Conservation (phyloP, 108 stramenopile species). For the Pseudonitzschia multistriata region DNA sequence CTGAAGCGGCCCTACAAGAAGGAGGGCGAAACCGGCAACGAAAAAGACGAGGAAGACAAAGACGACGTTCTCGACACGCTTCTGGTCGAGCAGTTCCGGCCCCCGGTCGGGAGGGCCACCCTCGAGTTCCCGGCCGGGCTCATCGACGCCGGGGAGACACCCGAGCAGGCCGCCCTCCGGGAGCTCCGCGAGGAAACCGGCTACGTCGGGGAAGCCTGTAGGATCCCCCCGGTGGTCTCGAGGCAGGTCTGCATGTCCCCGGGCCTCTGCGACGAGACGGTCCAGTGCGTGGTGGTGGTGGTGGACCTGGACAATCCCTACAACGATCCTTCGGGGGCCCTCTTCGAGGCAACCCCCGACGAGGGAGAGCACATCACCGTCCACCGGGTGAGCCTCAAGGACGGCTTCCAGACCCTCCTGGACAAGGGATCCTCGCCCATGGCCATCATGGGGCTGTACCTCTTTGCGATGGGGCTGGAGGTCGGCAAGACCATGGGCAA, state of each 20-base stretch:
- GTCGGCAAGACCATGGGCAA: conserved; percentile 23
- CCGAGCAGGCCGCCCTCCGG: conserved; percentile 50
- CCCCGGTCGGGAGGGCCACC: conserved; percentile 53
- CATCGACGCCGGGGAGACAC: conserved; percentile 63
- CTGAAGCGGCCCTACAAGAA: conserved; percentile 22
- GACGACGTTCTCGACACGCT: conserved; percentile 38
- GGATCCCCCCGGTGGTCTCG: conserved; percentile 28
- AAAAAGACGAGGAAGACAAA: conserved; percentile 14
- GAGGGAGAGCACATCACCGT: conserved; percentile 35
- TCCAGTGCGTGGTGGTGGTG: conserved; percentile 50
- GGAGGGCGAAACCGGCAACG: conserved; percentile 9
- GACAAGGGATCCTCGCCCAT: conserved; percentile 24
- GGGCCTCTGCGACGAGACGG: conserved; percentile 64
- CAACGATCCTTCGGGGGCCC: conserved; percentile 21
- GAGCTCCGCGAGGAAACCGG: conserved; percentile 78
- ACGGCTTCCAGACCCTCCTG: conserved; percentile 29
- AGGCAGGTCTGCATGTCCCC: conserved; percentile 53
- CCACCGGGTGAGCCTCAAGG: conserved; percentile 21
- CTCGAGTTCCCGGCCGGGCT: conserved; percentile 82
- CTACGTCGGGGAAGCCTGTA: conserved; percentile 47
- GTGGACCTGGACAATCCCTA: conserved; percentile 56
- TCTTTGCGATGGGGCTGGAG: conserved; percentile 47
- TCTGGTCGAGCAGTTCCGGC: conserved; percentile 69
- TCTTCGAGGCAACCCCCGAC: conserved; percentile 12
- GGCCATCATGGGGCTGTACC: conserved; percentile 36